Evolutionary conservation across 192 early-diverging fungal genomes (phyloP).

Genomic region (Dissophora ornata): DNA sequence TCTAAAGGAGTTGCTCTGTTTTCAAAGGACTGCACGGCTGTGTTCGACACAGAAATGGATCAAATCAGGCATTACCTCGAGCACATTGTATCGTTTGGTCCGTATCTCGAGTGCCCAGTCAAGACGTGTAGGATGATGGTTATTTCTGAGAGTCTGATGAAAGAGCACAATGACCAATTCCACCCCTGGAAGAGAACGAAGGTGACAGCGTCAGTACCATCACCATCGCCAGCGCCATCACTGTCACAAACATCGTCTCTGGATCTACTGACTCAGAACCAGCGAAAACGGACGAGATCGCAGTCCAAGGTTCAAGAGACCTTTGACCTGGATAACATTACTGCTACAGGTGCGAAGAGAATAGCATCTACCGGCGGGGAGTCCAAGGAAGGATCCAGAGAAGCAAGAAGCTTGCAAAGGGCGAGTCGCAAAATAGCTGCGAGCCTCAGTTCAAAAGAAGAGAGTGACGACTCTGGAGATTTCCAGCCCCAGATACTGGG

Average conservation of each 20-base stretch:
- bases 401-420: neutral
- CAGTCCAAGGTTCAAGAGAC: neutral
- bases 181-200: no score
- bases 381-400: neutral
- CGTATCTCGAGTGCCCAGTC: neutral
- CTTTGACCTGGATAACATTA: no score
- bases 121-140: conserved; percentile 9
- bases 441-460: no score
- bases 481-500: neutral
- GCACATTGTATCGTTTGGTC: neutral
- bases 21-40: neutral
- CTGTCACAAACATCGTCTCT: no score
- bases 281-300: neutral
- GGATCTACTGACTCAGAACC: no score
- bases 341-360: no score
- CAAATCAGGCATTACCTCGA: conserved; percentile 11
- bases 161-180: neutral
- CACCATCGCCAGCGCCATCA: no score
- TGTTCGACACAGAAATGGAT: neutral
- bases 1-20: no score
- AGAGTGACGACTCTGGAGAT: neutral
- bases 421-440: no score
- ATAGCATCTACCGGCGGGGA: no score
- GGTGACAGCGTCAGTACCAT: no score
- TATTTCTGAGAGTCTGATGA: neutral